These are phyloP conservation scores for Orbilia ellipsospora DNA, from an alignment of 2,329 filamentous ascomycete genomes.

Conservation along the genomic window DNA sequence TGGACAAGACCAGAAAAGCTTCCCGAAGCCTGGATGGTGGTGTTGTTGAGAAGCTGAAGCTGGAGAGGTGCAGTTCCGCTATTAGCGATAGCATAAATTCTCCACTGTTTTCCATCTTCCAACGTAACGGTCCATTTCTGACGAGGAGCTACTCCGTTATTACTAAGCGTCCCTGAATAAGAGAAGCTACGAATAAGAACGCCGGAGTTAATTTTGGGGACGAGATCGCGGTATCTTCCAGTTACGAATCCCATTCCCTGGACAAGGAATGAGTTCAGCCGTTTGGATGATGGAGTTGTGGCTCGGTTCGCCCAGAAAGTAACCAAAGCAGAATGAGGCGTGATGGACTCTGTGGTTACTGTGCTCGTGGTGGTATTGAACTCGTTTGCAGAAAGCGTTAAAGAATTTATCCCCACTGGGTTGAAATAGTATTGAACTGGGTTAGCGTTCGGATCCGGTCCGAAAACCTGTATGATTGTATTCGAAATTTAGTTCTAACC, in stretches of 20 bases:
- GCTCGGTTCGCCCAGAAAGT: slow-evolving; percentile 70
- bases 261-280: slow-evolving; percentile 80
- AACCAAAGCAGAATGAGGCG: slow-evolving; percentile 73
- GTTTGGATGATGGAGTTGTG: slow-evolving; percentile 66
- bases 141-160: slow-evolving; percentile 61
- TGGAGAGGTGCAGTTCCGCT: slow-evolving; percentile 70
- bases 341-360: slow-evolving; percentile 68
- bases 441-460: slow-evolving; percentile 68
- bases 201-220: slow-evolving; percentile 78
- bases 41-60: slow-evolving; percentile 74
- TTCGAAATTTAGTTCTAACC: no score
- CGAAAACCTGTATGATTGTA: slow-evolving; percentile 64
- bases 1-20: slow-evolving; percentile 84
- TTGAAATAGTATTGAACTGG: slow-evolving; percentile 80
- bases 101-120: slow-evolving; percentile 79
- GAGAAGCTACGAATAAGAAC: slow-evolving; percentile 77
- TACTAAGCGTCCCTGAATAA: slow-evolving; percentile 64
- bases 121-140: slow-evolving; percentile 80
- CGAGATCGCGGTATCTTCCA: slow-evolving; percentile 75
- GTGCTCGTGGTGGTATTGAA: slow-evolving; percentile 70
- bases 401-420: slow-evolving; percentile 81
- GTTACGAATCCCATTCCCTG: slow-evolving; percentile 93
- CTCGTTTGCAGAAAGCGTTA: slow-evolving; percentile 82
- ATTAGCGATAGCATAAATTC: slow-evolving; percentile 77
- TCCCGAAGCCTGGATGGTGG: slow-evolving; percentile 73